phyloP scores from a whole-genome alignment of 140 eudicot genomes.

The Cichorium intybus region DNA sequence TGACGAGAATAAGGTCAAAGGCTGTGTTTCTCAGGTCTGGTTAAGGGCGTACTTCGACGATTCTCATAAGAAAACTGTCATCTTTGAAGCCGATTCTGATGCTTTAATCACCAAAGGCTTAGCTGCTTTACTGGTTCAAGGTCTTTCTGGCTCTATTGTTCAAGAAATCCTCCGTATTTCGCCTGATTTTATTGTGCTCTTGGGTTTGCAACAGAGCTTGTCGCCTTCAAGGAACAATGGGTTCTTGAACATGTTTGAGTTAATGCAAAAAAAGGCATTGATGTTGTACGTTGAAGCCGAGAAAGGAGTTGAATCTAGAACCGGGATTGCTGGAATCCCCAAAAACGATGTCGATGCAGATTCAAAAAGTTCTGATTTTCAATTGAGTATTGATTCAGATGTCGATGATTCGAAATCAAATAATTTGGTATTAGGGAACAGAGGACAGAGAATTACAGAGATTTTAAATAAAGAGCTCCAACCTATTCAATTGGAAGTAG shows the following conservation, averaged over 20 bases:
- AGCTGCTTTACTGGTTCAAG: constrained; percentile 76
- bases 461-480: constrained; percentile 48
- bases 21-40: constrained; percentile 96
- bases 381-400: constrained; percentile 16
- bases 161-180: constrained; percentile 61
- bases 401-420: constrained; percentile 10
- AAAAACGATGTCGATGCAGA: constrained; percentile 9
- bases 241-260: constrained; percentile 76
- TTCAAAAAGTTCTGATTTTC: background rate
- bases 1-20: constrained; percentile 71
- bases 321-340: background rate
- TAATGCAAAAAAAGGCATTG: constrained; percentile 83
- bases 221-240: constrained; percentile 94
- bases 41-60: constrained; percentile 72
- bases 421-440: constrained; percentile 43
- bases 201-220: constrained; percentile 84
- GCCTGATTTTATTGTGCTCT: constrained; percentile 66
- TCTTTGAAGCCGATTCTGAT: constrained; percentile 87
- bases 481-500: constrained; percentile 58
- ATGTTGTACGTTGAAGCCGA: constrained; percentile 59
- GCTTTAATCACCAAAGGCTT: constrained; percentile 78
- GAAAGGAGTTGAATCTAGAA: constrained; percentile 27
- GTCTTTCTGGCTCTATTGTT: constrained; percentile 66
- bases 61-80: constrained; percentile 41
- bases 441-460: constrained; percentile 69